Evolutionary conservation across 2,329 filamentous ascomycete genomes (phyloP).

Genomic region (Clarireedia hainanense): DNA sequence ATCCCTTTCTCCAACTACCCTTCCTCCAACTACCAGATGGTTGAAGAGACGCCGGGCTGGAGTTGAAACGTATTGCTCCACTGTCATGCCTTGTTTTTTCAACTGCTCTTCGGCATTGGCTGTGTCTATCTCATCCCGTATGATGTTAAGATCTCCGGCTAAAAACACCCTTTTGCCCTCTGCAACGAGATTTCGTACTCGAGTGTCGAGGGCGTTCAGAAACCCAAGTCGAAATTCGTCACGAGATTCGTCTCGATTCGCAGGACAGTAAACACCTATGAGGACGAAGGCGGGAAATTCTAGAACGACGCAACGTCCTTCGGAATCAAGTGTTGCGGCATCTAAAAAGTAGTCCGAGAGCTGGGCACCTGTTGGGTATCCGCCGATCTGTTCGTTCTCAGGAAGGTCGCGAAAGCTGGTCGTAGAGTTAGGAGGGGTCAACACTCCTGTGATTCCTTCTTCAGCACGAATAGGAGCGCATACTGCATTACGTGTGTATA

Average conservation of each 20-base stretch:
- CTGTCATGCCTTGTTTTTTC: slow-evolving; percentile 58
- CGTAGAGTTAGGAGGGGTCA: slow-evolving; percentile 64
- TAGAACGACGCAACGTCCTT: slow-evolving; percentile 83
- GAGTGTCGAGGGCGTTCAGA: slow-evolving; percentile 68
- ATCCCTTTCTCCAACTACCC: slow-evolving; percentile 58
- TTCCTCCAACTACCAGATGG: slow-evolving; percentile 69
- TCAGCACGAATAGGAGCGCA: slow-evolving; percentile 86
- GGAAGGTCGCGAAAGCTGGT: slow-evolving; percentile 69
- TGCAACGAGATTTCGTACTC: slow-evolving; percentile 74
- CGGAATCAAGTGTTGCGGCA: slow-evolving; percentile 69
- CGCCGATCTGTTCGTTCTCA: slow-evolving; percentile 69
- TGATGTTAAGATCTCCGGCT: slow-evolving; percentile 83
- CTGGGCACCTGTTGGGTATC: slow-evolving; percentile 69
- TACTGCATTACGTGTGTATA: slow-evolving; percentile 82
- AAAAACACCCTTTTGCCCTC: slow-evolving; percentile 80
- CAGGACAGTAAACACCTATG: slow-evolving; percentile 86
- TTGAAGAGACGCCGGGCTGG: slow-evolving; percentile 76
- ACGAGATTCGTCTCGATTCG: slow-evolving; percentile 75
- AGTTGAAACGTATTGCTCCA: slow-evolving; percentile 63
- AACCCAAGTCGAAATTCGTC: slow-evolving; percentile 78
- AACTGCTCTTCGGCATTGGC: slow-evolving; percentile 67
- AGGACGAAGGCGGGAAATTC: slow-evolving; percentile 95
- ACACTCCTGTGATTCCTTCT: slow-evolving; percentile 81
- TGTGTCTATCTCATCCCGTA: slow-evolving; percentile 56
- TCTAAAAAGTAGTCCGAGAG: slow-evolving; percentile 57